Conservation (phyloP, 2,329 filamentous ascomycete genomes). For the Niveomyces coronatus region DNA sequence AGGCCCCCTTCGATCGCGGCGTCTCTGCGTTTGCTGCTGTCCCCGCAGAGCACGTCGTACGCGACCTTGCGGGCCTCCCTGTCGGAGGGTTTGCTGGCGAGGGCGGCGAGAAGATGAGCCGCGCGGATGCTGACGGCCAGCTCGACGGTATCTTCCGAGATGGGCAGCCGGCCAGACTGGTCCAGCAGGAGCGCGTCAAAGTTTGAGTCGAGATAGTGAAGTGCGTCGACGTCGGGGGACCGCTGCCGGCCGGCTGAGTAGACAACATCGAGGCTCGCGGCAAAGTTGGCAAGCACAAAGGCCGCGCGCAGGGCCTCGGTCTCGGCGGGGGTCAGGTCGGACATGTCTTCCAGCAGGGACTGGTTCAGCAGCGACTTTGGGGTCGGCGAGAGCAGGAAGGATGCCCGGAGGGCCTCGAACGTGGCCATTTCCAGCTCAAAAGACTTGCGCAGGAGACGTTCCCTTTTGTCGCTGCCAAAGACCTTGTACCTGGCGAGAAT, state of each 20-base stretch:
- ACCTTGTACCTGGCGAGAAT: neutral
- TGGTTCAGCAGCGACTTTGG: neutral
- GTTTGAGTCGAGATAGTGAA: neutral
- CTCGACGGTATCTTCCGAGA: neutral
- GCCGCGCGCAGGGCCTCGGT: neutral
- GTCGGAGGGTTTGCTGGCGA: neutral
- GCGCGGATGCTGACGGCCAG: conserved; percentile 1
- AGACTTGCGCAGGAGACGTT: neutral
- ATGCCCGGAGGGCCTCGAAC: neutral
- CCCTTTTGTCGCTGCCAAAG: neutral
- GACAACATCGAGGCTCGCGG: neutral
- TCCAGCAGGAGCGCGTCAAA: neutral
- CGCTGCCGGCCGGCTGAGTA: neutral
- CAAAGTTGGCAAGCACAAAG: conserved; percentile 1
- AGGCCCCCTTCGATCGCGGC: neutral
- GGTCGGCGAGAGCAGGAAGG: neutral
- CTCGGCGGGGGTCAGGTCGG: neutral
- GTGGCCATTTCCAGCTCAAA: neutral
- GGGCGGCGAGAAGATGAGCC: neutral
- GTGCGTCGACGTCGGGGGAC: neutral
- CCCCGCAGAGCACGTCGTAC: conserved; percentile 1
- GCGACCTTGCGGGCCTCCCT: neutral
- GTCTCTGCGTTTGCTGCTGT: neutral
- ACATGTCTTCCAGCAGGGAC: neutral
- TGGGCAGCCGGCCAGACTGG: neutral